Base-by-base conservation (phyloP, 495 filamentous ascomycete species). In the Aspergillus ellipticus region DNA sequence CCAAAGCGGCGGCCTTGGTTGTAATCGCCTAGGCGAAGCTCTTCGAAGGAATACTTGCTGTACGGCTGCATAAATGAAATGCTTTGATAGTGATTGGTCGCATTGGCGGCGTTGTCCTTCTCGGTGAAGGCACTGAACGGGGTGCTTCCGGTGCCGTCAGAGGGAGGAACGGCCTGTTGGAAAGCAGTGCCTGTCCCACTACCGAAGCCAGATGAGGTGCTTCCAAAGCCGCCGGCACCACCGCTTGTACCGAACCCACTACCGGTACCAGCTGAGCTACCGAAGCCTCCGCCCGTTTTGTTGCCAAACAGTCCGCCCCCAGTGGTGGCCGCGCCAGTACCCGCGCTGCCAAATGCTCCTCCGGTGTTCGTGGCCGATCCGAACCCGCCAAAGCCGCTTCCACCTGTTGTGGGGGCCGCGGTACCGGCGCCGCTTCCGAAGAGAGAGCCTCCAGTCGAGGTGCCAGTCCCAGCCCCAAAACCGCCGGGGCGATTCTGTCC, bases 21-120 rank as follows among this genome's bases (percentile, higher is more conserved):
- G 71, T 97, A 98, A 73, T 98, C 94, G 31, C 82, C 89, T 53
- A 96, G 69, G 64, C 94, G 83, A 43, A 98, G 72, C 70, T 98
- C 94, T 64, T 98, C 94, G 33, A 89, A 83, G 4, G 90, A 96
- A 71, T 83, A 96, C 57, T 91, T 92, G 66, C 82, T 83, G 73
- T 96, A 97, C 0, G 90, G 83, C 45, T 85, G 85, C 79, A 88
- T 87, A 61, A 96, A 95, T 13, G 83, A 82, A 57, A 98, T 88
- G 61, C 86, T 96, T 67, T 97, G 93, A 66, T 85, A 98, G 21
- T 88, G 80, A 65, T 88, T 89, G 50, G 77, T 86, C 42, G 78
- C 74, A 29, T 66, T 81, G 5, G 74, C 74, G 20, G 56, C 68
- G 53, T 69, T 70, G 60, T 98, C 95, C 66, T 96, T 97, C 72